Evolutionary conservation across 2,329 filamentous ascomycete genomes (phyloP).

Genomic region (Leptographium wingfieldii): DNA sequence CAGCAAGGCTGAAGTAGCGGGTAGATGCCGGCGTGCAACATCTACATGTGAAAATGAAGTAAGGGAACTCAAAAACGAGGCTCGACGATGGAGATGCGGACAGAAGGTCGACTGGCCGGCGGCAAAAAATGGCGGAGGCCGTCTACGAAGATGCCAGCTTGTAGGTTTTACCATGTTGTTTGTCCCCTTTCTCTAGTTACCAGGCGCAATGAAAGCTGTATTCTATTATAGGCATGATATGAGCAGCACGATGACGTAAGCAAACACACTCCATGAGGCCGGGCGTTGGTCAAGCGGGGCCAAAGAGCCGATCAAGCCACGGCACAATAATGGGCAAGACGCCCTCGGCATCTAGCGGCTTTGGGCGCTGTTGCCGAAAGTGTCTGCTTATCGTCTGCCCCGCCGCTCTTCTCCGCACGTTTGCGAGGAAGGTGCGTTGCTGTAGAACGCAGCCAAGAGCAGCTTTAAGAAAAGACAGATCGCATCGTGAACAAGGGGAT

Average conservation of each 20-base stretch:
- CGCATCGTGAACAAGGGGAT: neutral
- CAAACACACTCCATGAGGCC: neutral
- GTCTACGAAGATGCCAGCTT: neutral
- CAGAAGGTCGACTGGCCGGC: neutral
- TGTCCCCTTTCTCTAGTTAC: neutral
- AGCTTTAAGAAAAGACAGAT: neutral
- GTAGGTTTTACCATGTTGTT: neutral
- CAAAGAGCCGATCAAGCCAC: neutral
- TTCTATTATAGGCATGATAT: neutral
- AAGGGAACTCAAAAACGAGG: neutral
- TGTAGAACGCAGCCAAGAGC: neutral
- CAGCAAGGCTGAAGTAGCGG: neutral
- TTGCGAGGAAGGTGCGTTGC: too few species aligned
- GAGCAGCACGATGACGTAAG: neutral
- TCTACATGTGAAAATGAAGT: neutral
- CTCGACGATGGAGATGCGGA: neutral
- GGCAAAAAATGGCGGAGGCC: neutral
- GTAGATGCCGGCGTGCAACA: neutral
- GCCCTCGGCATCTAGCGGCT: conserved; percentile 1
- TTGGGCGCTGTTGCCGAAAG: conserved; percentile 1
- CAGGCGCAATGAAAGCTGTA: conserved; percentile 2
- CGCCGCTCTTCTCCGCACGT: neutral
- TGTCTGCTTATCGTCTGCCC: neutral
- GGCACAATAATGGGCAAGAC: neutral
- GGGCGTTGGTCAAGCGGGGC: neutral